Base-by-base conservation (phyloP, 352 stramenopile genomes). In the Globisporangium emineosum region DNA sequence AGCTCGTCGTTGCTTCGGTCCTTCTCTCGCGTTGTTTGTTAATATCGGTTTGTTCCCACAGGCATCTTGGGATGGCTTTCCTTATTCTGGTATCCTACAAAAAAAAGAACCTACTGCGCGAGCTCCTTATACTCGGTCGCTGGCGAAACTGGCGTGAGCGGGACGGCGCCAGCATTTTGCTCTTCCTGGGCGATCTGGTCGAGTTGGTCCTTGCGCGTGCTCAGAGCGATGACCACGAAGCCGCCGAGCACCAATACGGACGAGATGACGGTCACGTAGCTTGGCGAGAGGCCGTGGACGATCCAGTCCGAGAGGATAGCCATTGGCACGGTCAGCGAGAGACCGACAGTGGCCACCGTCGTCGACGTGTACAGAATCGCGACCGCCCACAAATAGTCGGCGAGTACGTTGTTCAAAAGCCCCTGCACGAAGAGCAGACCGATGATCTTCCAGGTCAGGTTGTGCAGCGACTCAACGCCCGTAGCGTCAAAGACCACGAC, bases 291-390 rank as follows among this genome's bases (percentile, higher is more conserved):
- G 29, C 68, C 59, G 59, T 89, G 73, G 54, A 90, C 77, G 50
- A 88, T 76, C 65, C 77, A 86, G 73, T 99, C 96, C 59, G 90
- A 89, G 23, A 91, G 42, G 69, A 98, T 98, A 9, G 96, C 96
- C 62, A 99, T 77, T 21, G 96, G 96, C 25, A 99, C 97, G 7
- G 97, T 99, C 33, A 99, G 83, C 32, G 91, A 97, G 47, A 99
- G 86, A 21, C 94, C 95, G 23, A 99, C 94, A 1, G 95, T 98
- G 15, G 96, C 96, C 27, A 98, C 91, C 5, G 97, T 99, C 25
- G 97, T 93, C 17, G 88, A 97, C 32, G 96, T 99, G 49, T 98
- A 86, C 42, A 99, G 70, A 33, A 99, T 93, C 4, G 96, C 85
- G 37, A 91, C 77, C 2, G 96, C 96, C 95, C 95, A 99, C 12